Base-by-base conservation (phyloP, 2,329 filamentous ascomycete species). In the Monilinia laxa region DNA sequence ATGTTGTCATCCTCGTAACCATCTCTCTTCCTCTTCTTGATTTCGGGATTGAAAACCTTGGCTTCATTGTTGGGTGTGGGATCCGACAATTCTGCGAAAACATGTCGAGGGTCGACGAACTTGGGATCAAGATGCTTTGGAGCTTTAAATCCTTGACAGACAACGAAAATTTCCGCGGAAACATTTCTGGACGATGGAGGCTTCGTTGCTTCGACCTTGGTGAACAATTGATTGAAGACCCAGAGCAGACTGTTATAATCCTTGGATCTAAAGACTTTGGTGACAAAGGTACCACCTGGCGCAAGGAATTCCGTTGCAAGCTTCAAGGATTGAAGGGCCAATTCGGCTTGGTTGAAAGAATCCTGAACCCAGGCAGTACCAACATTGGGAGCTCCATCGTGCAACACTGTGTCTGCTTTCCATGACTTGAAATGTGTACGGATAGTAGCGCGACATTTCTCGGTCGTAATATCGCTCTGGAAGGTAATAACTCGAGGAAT, bases 301-400 rank as follows among this genome's bases (percentile, higher is more conserved):
- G 87, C 84, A 67, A 99, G 80, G 73, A 99, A 99, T 72, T 99
- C 94, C 0, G 93, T 97, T 3, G 95, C 95, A 67, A 99, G 82
- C 78, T 96, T 97, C 84, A 99, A 84, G 11, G 92, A 90, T 77
- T 97, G 91, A 65, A 99, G 81, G 16, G 91, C 92, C 63, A 99
- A 82, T 80, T 98, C 94, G 68, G 94, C 95, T 80, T 99, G 95
- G 70, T 94, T 94, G 84, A 97, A 99, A 55, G 95, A 95, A 82
- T 99, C 95, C 80, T 99, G 95, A 54, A 93, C 90, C 95, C 95
- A 99, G 0, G 95, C 93, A 0, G 93, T 94, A 87, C 95, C 95
- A 67, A 99, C 95, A 75, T 99, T 99, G 57, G 95, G 95, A 0
- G 95, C 95, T 79, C 95, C 95, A 77, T 99, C 95, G 80, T 99